Percentiles rank a stretch among this genome's conserved stretches.
phyloP scores from a whole-genome alignment of 1,284 basidiomycete species.

The Apiotrichum mycotoxinovorans region DNA sequence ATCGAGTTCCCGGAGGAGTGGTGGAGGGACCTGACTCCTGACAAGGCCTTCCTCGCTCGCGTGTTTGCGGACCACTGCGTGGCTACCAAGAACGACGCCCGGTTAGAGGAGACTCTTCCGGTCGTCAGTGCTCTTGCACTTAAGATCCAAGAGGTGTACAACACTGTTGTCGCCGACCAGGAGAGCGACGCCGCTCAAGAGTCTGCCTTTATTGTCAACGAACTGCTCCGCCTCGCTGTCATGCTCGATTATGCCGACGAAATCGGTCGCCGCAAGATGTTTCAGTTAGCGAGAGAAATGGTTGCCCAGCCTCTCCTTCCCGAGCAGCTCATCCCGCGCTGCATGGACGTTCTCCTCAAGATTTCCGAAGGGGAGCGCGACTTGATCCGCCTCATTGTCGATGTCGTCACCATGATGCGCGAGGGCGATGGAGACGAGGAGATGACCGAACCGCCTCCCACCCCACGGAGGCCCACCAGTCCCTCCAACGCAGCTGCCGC shows the following conservation, averaged over 20 bases:
- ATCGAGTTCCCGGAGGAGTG: slow-evolving; percentile 69
- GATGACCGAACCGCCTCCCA: slow-evolving; percentile 7
- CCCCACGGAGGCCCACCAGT: neutral
- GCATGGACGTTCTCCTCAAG: slow-evolving; percentile 80
- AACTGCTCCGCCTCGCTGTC: slow-evolving; percentile 75
- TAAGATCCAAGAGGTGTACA: slow-evolving; percentile 75
- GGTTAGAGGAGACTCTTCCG: slow-evolving; percentile 73
- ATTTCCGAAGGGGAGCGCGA: slow-evolving; percentile 83
- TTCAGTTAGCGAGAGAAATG: slow-evolving; percentile 82
- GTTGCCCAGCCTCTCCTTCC: slow-evolving; percentile 77
- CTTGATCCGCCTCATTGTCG: slow-evolving; percentile 88
- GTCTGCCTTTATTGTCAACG: slow-evolving; percentile 69
- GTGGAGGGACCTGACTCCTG: slow-evolving; percentile 73
- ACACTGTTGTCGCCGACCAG: slow-evolving; percentile 54
- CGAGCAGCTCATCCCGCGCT: slow-evolving; percentile 69
- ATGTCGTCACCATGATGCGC: slow-evolving; percentile 82
- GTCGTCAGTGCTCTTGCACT: slow-evolving; percentile 87
- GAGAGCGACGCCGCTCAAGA: slow-evolving; percentile 57
- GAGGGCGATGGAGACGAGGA: slow-evolving; percentile 54
- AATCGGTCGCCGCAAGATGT: slow-evolving; percentile 88
- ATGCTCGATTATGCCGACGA: slow-evolving; percentile 92
- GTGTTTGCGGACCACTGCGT: slow-evolving; percentile 80
- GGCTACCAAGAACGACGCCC: slow-evolving; percentile 60
- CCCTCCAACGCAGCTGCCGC: slow-evolving; percentile 3
- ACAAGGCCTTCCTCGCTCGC: slow-evolving; percentile 77